phyloP scores from a whole-genome alignment of 2,329 filamentous ascomycete species.

The Trichocomaceae sp. region DNA sequence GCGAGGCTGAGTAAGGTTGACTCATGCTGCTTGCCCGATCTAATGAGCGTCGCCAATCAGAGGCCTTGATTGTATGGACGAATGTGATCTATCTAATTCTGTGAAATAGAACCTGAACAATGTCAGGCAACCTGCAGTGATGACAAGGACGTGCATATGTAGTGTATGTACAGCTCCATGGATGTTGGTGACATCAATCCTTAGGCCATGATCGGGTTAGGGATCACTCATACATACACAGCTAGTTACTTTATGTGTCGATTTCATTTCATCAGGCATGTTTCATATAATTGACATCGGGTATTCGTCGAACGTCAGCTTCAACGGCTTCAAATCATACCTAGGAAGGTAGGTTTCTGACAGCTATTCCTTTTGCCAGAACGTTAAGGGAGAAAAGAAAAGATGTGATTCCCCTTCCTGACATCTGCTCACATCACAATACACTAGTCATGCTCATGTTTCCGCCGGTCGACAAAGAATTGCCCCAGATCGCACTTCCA shows the following conservation, averaged over 20 bases:
- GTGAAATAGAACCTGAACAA: background rate
- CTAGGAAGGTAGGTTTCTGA: background rate
- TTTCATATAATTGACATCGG: slow-evolving; percentile 14
- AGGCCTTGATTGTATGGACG: background rate
- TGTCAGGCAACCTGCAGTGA: background rate
- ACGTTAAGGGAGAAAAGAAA: background rate
- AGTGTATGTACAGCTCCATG: too few species aligned
- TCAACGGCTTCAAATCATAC: background rate
- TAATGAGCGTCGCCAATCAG: background rate
- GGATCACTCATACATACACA: too few species aligned
- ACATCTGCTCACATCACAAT: background rate
- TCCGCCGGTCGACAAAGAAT: background rate
- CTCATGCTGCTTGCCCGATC: background rate
- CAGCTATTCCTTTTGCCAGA: background rate
- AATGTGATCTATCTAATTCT: background rate
- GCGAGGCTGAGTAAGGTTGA: background rate
- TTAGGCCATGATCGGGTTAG: background rate
- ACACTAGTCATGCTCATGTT: slow-evolving; percentile 8
- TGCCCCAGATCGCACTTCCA: slow-evolving; percentile 3
- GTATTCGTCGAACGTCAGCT: slow-evolving; percentile 9
- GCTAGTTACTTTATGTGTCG: background rate
- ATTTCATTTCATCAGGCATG: slow-evolving; percentile 7
- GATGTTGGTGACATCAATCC: background rate
- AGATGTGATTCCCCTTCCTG: background rate
- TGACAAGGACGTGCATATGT: background rate